These are phyloP conservation scores for Pestalotiopsis sp. DNA, from an alignment of 2,329 filamentous ascomycete genomes.

Conservation along the genomic window DNA sequence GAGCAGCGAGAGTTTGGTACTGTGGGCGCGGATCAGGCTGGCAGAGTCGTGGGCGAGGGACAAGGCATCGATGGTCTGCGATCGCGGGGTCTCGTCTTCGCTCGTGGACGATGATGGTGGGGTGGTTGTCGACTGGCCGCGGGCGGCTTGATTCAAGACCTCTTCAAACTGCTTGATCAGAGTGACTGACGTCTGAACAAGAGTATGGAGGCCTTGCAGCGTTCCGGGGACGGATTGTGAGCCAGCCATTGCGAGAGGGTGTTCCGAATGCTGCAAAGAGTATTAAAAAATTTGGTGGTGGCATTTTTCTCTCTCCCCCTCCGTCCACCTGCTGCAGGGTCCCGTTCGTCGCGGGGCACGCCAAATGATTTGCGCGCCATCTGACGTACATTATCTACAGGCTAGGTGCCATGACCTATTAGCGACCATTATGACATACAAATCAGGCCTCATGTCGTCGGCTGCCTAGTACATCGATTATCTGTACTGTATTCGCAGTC, in stretches of 20 bases:
- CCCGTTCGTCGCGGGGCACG: too few relatives aligned
- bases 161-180: conserved; percentile 47
- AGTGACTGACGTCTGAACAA: conserved; percentile 38
- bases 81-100: conserved; percentile 14
- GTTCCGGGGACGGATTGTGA: conserved; percentile 22
- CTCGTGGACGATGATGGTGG: conserved; percentile 16
- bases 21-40: conserved; percentile 76
- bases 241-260: conserved; percentile 14
- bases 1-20: conserved; percentile 85
- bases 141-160: conserved; percentile 42
- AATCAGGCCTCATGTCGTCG: too few relatives aligned
- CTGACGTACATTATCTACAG: too few relatives aligned
- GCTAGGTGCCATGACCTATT: too few relatives aligned
- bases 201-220: conserved; percentile 39
- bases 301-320: not conserved
- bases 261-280: not conserved
- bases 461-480: too few relatives aligned
- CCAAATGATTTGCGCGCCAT: too few relatives aligned
- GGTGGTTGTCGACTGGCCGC: conserved; percentile 25
- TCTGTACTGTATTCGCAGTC: too few relatives aligned
- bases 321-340: not conserved
- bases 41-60: conserved; percentile 73
- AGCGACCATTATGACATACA: too few relatives aligned
- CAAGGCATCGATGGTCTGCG: conserved; percentile 57
- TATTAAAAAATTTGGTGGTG: not conserved